Conservation (phyloP, 306 rosid genomes). For the Vigna reflexopilosa region DNA sequence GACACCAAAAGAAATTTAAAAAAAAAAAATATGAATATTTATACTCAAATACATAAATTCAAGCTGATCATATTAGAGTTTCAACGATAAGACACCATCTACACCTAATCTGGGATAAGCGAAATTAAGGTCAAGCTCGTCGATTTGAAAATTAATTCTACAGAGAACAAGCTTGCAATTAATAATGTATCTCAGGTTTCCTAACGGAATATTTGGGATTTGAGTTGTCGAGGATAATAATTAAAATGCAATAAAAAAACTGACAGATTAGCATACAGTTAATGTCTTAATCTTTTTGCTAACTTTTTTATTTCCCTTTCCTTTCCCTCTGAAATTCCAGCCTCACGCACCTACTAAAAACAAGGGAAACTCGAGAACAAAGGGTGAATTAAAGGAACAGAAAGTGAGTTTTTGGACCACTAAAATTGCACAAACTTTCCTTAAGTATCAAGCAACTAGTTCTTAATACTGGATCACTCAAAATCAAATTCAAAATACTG, state of each 20-base stretch:
- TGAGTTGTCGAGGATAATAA: background rate
- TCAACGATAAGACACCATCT: conserved; percentile 11
- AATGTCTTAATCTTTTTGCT: background rate
- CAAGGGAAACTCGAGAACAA: background rate
- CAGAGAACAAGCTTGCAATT: background rate
- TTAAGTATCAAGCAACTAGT: background rate
- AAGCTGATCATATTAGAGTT: conserved; percentile 7
- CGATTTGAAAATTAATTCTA: conserved; percentile 12
- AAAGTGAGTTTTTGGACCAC: conserved; percentile 10
- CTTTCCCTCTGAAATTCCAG: background rate
- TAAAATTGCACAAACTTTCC: conserved; percentile 23
- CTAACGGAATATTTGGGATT: background rate
- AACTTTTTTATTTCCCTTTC: background rate
- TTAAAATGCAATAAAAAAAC: background rate
- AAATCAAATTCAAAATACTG: background rate
- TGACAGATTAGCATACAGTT: background rate
- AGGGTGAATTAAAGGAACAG: background rate
- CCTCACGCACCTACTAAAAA: background rate
- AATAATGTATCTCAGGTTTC: conserved; percentile 14
- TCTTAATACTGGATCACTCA: background rate
- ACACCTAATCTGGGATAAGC: conserved; percentile 22
- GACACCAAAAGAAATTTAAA: background rate
- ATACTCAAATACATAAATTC: background rate
- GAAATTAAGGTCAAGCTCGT: conserved; percentile 14
- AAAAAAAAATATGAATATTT: background rate